Conservation (phyloP, 441 rosid species). For the Populus hybrid region DNA sequence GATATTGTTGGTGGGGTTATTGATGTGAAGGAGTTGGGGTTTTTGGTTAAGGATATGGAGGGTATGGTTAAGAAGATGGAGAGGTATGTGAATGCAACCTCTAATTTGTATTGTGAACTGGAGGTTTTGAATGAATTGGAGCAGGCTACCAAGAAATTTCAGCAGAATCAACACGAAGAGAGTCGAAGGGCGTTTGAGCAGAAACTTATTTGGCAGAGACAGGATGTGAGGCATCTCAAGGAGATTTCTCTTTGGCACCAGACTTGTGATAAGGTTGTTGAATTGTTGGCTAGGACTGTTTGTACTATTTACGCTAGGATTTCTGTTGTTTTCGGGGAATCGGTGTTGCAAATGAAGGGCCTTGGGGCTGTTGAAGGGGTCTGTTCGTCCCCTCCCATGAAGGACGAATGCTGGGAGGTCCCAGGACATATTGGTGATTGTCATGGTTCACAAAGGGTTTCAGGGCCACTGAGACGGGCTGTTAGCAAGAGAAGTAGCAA, state of each 20-base stretch:
- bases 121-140: conserved; percentile 89
- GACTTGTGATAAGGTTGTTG: conserved; percentile 85
- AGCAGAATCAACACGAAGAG: conserved; percentile 75
- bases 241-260: conserved; percentile 90
- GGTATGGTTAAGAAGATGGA: conserved; percentile 91
- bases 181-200: conserved; percentile 81
- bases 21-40: conserved; percentile 79
- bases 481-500: conserved; percentile 43
- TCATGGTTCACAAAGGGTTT: conserved; percentile 18
- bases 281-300: conserved; percentile 79
- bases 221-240: conserved; percentile 81
- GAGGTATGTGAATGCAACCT: conserved; percentile 68
- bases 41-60: conserved; percentile 92
- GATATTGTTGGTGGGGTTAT: conserved; percentile 70
- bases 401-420: conserved; percentile 29
- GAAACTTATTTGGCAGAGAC: conserved; percentile 92
- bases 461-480: conserved; percentile 46
- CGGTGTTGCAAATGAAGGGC: conserved; percentile 33
- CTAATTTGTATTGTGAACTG: conserved; percentile 75
- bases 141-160: conserved; percentile 77
- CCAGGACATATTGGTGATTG: conserved; percentile 22
- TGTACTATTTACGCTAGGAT: conserved; percentile 83
- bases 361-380: conserved; percentile 18
- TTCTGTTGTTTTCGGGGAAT: conserved; percentile 65
- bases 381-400: conserved; percentile 24